Base-by-base conservation (phyloP, 148 eudicot genomes). In the Agrostemma githago region DNA sequence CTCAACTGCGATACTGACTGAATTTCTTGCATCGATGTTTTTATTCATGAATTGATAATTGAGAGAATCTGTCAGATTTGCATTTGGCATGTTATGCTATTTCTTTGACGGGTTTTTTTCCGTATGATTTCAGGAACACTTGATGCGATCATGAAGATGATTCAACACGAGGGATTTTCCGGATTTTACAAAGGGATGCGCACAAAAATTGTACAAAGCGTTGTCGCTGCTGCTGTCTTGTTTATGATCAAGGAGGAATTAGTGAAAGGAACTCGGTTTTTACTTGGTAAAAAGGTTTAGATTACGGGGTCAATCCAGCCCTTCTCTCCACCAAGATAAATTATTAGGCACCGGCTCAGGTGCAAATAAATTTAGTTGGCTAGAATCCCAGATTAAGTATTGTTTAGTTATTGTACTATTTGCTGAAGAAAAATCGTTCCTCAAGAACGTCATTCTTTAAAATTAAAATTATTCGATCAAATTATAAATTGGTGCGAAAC, bases 191-290 rank as follows among this genome's bases (percentile, higher is more conserved):
- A 88, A 82, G 98, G 98, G 37, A 94, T 94, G 97, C 84, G 90
- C 79, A 94, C 98, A 19, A 94, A 94, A 84, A 89, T 94, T 15
- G 96, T 90, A 61, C 98, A 94, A 63, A 92, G 98, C 78, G 97
- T 94, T 82, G 84, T 95, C 34, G 98, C 92, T 19, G 97, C 97
- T 72, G 98, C 98, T 6, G 85, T 95, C 80, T 73, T 95, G 43
- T 95, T 95, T 79, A 95, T 90, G 98, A 79, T 92, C 6, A 95
- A 95, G 89, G 98, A 95, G 84, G 98, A 95, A 81, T 85, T 95
- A 15, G 96, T 90, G 46, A 86, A 78, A 75, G 90, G 90, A 9
- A 82, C 81, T 62, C 84, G 90, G 8, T 75, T 81, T 83, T 77
- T 95, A 79, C 81, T 95, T 78, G 81, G 85, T 41, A 88, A 80